Evolutionary conservation across 805 yeast genomes (phyloP).

Genomic region (Wickerhamomyces queroliae): DNA sequence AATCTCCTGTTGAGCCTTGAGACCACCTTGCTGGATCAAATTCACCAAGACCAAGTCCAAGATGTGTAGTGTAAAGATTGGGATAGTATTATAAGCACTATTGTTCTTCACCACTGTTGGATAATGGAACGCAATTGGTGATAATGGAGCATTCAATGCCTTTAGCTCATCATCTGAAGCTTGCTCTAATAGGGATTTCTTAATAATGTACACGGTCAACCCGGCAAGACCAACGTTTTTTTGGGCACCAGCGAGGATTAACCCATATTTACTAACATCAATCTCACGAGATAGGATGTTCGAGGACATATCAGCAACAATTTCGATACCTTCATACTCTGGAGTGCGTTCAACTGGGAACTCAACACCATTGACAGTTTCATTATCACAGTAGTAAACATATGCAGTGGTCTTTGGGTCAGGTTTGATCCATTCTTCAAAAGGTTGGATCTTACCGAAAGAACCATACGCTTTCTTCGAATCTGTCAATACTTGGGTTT

Average conservation of each 20-base stretch:
- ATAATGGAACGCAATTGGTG: constrained; percentile 86
- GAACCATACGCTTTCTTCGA: constrained; percentile 51
- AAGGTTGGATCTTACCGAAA: constrained; percentile 62
- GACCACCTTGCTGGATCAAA: constrained; percentile 67
- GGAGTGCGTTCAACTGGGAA: constrained; percentile 41
- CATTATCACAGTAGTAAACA: constrained; percentile 91
- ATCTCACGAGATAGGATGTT: constrained; percentile 77
- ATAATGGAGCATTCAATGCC: constrained; percentile 60
- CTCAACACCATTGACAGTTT: constrained; percentile 94
- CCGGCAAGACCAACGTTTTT: constrained; percentile 98
- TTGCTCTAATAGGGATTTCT: constrained; percentile 67
- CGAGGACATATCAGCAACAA: constrained; percentile 94
- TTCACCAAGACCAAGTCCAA: constrained; percentile 70
- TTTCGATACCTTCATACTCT: constrained; percentile 60
- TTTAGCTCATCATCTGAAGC: constrained; percentile 58
- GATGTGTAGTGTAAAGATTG: constrained; percentile 86
- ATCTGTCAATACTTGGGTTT: constrained; percentile 62
- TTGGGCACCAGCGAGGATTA: constrained; percentile 97
- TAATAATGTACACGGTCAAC: constrained; percentile 83
- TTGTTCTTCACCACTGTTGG: constrained; percentile 84
- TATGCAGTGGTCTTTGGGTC: constrained; percentile 68
- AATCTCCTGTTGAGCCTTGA: constrained; percentile 48
- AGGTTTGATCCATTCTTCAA: constrained; percentile 54
- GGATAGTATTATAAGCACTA: constrained; percentile 93
- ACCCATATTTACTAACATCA: constrained; percentile 80